phyloP scores from a whole-genome alignment of 306 rosid genomes.

The Casuarina equisetifolia region DNA sequence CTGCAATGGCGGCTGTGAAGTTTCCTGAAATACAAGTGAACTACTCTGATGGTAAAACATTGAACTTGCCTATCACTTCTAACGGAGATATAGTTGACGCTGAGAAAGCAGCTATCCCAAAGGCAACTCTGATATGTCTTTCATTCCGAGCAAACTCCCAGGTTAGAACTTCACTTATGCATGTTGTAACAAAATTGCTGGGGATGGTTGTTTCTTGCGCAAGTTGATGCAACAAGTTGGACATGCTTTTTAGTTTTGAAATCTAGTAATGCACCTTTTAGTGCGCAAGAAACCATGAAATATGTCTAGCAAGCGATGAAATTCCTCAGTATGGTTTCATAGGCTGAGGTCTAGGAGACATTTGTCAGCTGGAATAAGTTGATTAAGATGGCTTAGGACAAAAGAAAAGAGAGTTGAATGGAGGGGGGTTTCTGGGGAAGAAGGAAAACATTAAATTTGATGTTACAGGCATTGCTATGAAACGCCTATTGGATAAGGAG shows the following conservation, averaged over 20 bases:
- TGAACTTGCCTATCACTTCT: slow-evolving; percentile 63
- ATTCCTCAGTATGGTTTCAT: background rate
- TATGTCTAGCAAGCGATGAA: background rate
- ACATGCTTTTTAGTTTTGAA: background rate
- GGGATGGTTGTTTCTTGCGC: background rate
- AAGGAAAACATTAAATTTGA: slow-evolving; percentile 19
- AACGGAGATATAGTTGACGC: slow-evolving; percentile 36
- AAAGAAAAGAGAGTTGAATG: background rate
- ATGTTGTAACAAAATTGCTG: background rate
- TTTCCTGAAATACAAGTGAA: slow-evolving; percentile 75
- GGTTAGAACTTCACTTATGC: slow-evolving; percentile 39
- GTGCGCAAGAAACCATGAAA: background rate
- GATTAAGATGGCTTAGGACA: slow-evolving; percentile 2
- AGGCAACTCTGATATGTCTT: slow-evolving; percentile 72
- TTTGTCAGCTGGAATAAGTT: slow-evolving; percentile 8
- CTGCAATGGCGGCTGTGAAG: slow-evolving; percentile 65
- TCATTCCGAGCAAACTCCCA: slow-evolving; percentile 81
- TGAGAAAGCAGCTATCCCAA: slow-evolving; percentile 41
- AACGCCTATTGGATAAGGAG: background rate
- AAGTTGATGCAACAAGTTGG: background rate
- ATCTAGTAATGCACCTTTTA: background rate
- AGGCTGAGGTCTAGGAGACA: background rate
- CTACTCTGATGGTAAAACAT: slow-evolving; percentile 50
- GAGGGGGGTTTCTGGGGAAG: background rate
- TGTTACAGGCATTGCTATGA: background rate